Conservation (phyloP, 2,329 filamentous ascomycete genomes). For the Colletotrichum sp. region DNA sequence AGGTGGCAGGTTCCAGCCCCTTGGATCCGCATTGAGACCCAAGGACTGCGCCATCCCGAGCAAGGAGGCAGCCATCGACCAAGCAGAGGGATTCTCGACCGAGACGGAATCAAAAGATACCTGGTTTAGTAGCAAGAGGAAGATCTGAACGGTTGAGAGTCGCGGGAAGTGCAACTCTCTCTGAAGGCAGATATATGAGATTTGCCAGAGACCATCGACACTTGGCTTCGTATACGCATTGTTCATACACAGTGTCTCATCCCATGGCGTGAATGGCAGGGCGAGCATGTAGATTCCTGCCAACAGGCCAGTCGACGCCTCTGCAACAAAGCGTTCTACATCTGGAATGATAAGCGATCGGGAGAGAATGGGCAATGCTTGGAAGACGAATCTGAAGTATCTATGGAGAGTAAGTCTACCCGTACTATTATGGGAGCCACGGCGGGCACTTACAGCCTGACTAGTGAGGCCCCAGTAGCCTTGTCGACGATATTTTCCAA, state of each 20-base stretch:
- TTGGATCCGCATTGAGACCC: neutral
- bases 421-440: neutral
- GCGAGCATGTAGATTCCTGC: neutral
- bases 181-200: neutral
- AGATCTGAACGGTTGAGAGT: neutral
- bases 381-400: neutral
- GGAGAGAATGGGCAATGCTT: neutral
- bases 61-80: neutral
- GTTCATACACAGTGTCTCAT: neutral
- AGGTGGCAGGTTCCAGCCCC: neutral
- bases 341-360: neutral
- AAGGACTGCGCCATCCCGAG: neutral
- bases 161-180: neutral
- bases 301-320: neutral
- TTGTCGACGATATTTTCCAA: neutral
- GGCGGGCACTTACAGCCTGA: neutral
- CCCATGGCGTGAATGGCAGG: neutral
- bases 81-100: neutral
- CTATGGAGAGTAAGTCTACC: neutral
- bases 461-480: neutral
- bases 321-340: neutral
- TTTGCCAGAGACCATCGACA: neutral
- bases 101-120: neutral
- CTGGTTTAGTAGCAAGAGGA: neutral
- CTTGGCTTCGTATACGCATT: neutral